These are phyloP conservation scores for Sporothrix euskadiensis DNA, from an alignment of 2,329 filamentous ascomycete genomes.

Conservation along the genomic window DNA sequence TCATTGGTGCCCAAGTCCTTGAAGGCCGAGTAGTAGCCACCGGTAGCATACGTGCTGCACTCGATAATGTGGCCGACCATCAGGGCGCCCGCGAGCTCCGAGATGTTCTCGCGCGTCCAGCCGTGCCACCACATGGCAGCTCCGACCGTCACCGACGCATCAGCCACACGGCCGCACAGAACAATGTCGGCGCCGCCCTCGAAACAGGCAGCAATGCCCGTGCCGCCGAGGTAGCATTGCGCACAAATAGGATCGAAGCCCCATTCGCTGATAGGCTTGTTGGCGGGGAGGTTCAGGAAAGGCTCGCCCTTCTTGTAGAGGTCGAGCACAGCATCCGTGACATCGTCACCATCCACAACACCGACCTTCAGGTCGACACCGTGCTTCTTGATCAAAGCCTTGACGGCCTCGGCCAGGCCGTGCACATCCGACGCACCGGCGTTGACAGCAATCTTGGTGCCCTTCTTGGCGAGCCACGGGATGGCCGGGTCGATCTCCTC, in stretches of 20 bases:
- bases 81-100: slow-evolving; percentile 46
- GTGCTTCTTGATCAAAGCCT: slow-evolving; percentile 32
- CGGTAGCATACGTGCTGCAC: slow-evolving; percentile 49
- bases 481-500: slow-evolving; percentile 39
- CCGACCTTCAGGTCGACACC: slow-evolving; percentile 38
- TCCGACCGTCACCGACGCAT: slow-evolving; percentile 48
- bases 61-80: slow-evolving; percentile 49
- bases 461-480: slow-evolving; percentile 34
- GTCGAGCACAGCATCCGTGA: slow-evolving; percentile 31
- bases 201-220: slow-evolving; percentile 42
- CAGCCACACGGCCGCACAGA: slow-evolving; percentile 43
- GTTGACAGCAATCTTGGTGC: slow-evolving; percentile 40
- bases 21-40: slow-evolving; percentile 50
- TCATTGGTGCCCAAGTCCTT: slow-evolving; percentile 46
- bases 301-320: slow-evolving; percentile 31
- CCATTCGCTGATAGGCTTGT: slow-evolving; percentile 30
- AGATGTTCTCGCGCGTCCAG: slow-evolving; percentile 46
- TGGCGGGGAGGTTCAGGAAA: slow-evolving; percentile 31
- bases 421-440: slow-evolving; percentile 39
- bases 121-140: slow-evolving; percentile 52
- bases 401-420: slow-evolving; percentile 30
- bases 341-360: slow-evolving; percentile 40
- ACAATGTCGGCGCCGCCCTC: slow-evolving; percentile 42
- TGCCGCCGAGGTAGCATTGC: slow-evolving; percentile 47
- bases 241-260: slow-evolving; percentile 30